phyloP scores from a whole-genome alignment of 495 filamentous ascomycete species.

The Talaromyces thailandensis region DNA sequence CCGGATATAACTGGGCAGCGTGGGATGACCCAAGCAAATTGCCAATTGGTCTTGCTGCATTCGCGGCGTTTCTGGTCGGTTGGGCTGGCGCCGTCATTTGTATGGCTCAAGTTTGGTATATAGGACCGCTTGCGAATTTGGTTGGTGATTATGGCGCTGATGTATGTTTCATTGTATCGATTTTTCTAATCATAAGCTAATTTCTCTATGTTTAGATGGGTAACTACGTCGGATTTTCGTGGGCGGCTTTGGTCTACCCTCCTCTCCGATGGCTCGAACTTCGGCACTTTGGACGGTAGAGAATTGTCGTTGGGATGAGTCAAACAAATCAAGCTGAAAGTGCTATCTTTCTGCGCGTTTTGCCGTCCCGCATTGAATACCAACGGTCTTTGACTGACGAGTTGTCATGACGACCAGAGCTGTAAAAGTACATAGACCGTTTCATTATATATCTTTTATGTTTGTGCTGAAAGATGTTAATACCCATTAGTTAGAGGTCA shows the following conservation, averaged over 20 bases:
- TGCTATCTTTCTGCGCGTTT: background rate
- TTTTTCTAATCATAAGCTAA: background rate
- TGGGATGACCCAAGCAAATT: constrained; percentile 53
- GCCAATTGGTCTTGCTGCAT: constrained; percentile 53
- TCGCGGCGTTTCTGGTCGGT: constrained; percentile 55
- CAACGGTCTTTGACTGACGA: background rate
- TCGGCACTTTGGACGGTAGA: constrained; percentile 32
- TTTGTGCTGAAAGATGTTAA: background rate
- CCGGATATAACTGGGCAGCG: constrained; percentile 48
- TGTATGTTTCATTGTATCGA: constrained; percentile 21
- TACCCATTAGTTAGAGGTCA: background rate
- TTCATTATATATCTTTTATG: background rate
- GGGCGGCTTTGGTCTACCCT: constrained; percentile 40
- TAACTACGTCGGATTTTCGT: constrained; percentile 41
- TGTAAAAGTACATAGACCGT: background rate
- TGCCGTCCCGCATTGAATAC: too few relatives aligned
- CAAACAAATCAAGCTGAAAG: background rate
- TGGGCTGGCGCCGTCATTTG: constrained; percentile 62
- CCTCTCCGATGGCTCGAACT: constrained; percentile 41
- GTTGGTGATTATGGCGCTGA: constrained; percentile 54
- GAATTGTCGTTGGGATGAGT: background rate
- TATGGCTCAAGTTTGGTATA: constrained; percentile 66
- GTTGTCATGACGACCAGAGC: background rate
- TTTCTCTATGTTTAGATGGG: constrained; percentile 30
- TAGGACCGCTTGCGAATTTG: constrained; percentile 48